Conservation (phyloP, 805 yeast species). For the Pichia phayaonensis region DNA sequence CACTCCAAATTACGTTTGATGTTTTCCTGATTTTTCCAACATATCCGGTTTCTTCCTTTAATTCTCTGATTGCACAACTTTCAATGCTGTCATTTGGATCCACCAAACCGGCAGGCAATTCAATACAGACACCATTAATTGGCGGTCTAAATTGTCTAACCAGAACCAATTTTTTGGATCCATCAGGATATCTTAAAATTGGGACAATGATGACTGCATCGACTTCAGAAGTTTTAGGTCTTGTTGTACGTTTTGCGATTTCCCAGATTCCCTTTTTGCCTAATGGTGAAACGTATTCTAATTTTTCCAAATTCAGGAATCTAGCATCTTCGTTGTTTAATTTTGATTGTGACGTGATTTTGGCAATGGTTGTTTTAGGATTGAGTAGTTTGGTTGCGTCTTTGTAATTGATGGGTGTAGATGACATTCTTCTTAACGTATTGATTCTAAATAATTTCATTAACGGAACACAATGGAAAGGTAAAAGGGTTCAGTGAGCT, state of each 20-base stretch:
- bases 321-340: constrained; percentile 39
- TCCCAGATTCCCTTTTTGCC: constrained; percentile 82
- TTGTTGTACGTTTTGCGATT: constrained; percentile 73
- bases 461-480: too few relatives aligned
- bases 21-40: constrained; percentile 42
- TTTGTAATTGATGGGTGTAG: not conserved
- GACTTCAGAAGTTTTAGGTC: constrained; percentile 50
- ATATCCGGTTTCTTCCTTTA: constrained; percentile 90
- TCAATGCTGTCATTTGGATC: constrained; percentile 77
- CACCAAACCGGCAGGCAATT: constrained; percentile 90
- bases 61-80: constrained; percentile 78
- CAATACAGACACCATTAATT: constrained; percentile 78
- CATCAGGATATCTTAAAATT: constrained; percentile 33
- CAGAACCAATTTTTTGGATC: constrained; percentile 45
- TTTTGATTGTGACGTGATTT: constrained; percentile 24
- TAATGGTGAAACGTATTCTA: constrained; percentile 64
- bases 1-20: constrained; percentile 31
- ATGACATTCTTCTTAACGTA: constrained; percentile 4
- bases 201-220: constrained; percentile 94
- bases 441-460: not conserved
- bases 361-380: constrained; percentile 21
- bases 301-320: constrained; percentile 62
- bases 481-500: too few relatives aligned
- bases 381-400: constrained; percentile 13
- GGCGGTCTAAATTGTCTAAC: constrained; percentile 95